phyloP scores from a whole-genome alignment of 306 rosid species.

The Trifolium subterraneum region DNA sequence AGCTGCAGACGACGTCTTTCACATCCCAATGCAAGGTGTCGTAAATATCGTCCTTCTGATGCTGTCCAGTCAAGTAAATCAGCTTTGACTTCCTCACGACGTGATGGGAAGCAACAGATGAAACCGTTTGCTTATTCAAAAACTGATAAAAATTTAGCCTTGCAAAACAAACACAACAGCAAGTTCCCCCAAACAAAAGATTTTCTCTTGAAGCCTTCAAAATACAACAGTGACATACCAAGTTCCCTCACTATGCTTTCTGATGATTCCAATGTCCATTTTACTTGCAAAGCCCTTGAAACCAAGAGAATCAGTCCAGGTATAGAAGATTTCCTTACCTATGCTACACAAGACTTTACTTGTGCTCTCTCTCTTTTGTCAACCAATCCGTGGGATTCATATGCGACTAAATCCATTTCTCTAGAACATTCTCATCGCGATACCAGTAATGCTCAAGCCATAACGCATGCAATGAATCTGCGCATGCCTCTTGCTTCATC shows the following conservation, averaged over 20 bases:
- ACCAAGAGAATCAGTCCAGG: slow-evolving; percentile 54
- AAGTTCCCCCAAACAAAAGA: slow-evolving; percentile 55
- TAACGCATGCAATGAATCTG: slow-evolving; percentile 41
- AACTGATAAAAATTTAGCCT: slow-evolving; percentile 46
- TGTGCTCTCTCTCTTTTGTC: slow-evolving; percentile 99
- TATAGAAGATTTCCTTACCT: slow-evolving; percentile 58
- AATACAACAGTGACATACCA: slow-evolving; percentile 44
- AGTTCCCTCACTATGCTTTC: slow-evolving; percentile 39
- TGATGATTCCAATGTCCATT: slow-evolving; percentile 44
- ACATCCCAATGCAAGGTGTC: slow-evolving; percentile 86
- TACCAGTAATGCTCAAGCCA: slow-evolving; percentile 42
- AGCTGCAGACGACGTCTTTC: slow-evolving; percentile 85
- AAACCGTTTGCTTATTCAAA: slow-evolving; percentile 43
- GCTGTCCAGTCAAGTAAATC: slow-evolving; percentile 52
- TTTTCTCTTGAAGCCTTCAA: slow-evolving; percentile 52
- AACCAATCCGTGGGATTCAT: too few relatives aligned
- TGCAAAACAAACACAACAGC: slow-evolving; percentile 44
- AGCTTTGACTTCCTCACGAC: slow-evolving; percentile 43
- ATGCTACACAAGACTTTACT: slow-evolving; percentile 56
- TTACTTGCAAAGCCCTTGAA: slow-evolving; percentile 46
- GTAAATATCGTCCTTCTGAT: slow-evolving; percentile 61
- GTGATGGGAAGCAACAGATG: slow-evolving; percentile 59
- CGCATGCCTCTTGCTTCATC: slow-evolving; percentile 52
- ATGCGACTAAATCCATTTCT: too few relatives aligned
- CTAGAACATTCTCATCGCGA: slow-evolving; percentile 42